Conservation (phyloP, 108 stramenopile genomes). For the Parietichytrium sp. region DNA sequence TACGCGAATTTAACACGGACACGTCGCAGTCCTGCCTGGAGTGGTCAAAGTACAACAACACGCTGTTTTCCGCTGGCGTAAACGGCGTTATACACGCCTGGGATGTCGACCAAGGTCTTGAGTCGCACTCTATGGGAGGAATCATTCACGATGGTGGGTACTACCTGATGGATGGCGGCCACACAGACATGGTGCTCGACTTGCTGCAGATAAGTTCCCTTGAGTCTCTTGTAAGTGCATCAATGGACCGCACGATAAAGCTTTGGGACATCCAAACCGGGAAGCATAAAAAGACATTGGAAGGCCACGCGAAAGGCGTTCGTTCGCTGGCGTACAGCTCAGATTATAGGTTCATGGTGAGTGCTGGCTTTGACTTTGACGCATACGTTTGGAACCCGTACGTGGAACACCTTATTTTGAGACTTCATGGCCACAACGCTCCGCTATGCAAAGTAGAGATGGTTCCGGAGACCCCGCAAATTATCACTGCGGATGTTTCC, state of each 20-base stretch:
- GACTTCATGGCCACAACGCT: constrained; percentile 48
- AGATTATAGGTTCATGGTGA: constrained; percentile 53
- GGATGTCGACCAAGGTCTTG: constrained; percentile 7
- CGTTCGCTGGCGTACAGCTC: constrained; percentile 46
- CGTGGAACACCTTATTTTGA: constrained; percentile 47
- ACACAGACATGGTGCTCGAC: constrained; percentile 47
- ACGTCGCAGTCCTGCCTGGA: constrained; percentile 30
- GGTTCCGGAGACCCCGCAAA: constrained; percentile 40
- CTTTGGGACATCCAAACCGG: constrained; percentile 54
- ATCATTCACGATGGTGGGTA: background rate
- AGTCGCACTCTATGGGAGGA: constrained; percentile 5
- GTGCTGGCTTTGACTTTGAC: constrained; percentile 55
- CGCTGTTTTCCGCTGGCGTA: background rate
- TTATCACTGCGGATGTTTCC: constrained; percentile 52
- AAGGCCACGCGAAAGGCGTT: constrained; percentile 55
- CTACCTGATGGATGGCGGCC: background rate
- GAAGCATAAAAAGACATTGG: constrained; percentile 46
- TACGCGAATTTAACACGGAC: background rate
- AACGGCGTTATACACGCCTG: constrained; percentile 20
- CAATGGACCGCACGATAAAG: constrained; percentile 55
- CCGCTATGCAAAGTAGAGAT: constrained; percentile 55
- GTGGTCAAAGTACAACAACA: background rate
- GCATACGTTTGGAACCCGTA: constrained; percentile 56
- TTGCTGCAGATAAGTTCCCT: constrained; percentile 36
- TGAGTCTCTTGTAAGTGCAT: constrained; percentile 22